Evolutionary conservation across 352 stramenopile species (phyloP).

Genomic region (Phytophthora meadii): DNA sequence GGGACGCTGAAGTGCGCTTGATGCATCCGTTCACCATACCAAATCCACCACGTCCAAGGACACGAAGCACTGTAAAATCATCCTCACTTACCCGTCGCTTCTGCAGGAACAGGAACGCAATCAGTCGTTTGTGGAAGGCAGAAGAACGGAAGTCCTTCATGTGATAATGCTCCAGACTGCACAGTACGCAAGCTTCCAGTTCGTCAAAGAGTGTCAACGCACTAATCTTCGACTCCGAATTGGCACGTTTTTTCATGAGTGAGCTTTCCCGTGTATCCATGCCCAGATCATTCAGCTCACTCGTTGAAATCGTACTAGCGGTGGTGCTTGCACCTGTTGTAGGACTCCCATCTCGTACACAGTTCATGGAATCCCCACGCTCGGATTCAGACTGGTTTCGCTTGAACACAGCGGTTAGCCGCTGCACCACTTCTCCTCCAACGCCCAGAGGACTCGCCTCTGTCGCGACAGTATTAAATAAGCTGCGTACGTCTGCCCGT

Average conservation of each 20-base stretch:
- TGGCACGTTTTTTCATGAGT: constrained; percentile 17
- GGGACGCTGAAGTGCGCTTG: constrained; percentile 88
- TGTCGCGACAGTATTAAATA: constrained; percentile 48
- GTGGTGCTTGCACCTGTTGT: constrained; percentile 24
- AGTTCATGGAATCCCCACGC: constrained; percentile 35
- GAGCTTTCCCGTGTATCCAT: constrained; percentile 31
- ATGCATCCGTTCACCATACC: constrained; percentile 98
- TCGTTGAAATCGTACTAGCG: constrained; percentile 31
- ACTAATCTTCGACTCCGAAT: constrained; percentile 26
- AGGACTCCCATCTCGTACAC: constrained; percentile 33
- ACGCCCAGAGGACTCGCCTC: constrained; percentile 61
- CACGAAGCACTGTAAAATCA: constrained; percentile 96
- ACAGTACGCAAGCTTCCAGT: constrained; percentile 76
- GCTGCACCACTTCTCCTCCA: constrained; percentile 63
- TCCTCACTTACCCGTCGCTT: constrained; percentile 92
- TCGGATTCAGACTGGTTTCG: constrained; percentile 32
- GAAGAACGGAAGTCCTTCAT: constrained; percentile 83
- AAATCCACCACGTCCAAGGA: constrained; percentile 96
- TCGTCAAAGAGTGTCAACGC: constrained; percentile 71
- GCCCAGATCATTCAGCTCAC: constrained; percentile 33
- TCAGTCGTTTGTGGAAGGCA: constrained; percentile 79
- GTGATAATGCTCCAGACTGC: constrained; percentile 67
- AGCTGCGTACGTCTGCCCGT: constrained; percentile 37
- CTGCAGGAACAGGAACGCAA: constrained; percentile 93
- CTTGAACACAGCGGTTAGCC: constrained; percentile 56